Conservation (phyloP, 2,329 filamentous ascomycete species). For the Dothistroma septosporum region DNA sequence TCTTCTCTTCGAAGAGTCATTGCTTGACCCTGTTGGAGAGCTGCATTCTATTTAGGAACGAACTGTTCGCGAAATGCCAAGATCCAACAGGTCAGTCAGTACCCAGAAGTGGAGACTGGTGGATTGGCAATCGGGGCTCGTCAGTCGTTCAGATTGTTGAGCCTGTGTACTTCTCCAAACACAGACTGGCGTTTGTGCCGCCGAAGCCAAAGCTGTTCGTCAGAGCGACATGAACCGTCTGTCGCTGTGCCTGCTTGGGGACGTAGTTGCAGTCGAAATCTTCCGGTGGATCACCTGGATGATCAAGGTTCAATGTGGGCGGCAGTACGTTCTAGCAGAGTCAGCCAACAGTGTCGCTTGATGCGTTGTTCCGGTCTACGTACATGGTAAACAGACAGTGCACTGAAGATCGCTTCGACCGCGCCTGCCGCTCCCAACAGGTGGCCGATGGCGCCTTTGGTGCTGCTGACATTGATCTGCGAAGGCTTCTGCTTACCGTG, state of each 20-base stretch:
- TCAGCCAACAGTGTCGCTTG: constrained; percentile 4
- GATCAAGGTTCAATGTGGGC: constrained; percentile 77
- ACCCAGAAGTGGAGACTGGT: too few species aligned
- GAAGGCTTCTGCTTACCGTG: constrained; percentile 59
- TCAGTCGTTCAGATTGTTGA: not conserved
- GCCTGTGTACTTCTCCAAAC: constrained; percentile 55
- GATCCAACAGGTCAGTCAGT: too few species aligned
- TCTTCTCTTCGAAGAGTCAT: too few species aligned
- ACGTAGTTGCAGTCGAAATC: constrained; percentile 83
- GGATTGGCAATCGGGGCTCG: too few species aligned
- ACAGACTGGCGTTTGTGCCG: constrained; percentile 87
- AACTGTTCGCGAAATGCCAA: too few species aligned
- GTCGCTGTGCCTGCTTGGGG: constrained; percentile 65
- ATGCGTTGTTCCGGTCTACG: constrained; percentile 29
- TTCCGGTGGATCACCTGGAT: constrained; percentile 54
- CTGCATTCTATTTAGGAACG: too few species aligned
- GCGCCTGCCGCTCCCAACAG: constrained; percentile 87
- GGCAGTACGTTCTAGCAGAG: constrained; percentile 65
- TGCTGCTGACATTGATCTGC: constrained; percentile 81
- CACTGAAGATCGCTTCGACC: constrained; percentile 80
- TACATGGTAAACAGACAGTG: constrained; percentile 75
- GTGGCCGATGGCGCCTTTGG: constrained; percentile 90
- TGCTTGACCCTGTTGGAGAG: too few species aligned
- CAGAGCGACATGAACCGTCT: constrained; percentile 66
- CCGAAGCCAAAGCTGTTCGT: constrained; percentile 98